Evolutionary conservation across 805 yeast species (phyloP).

Genomic region (Yarrowia phangngaensis): DNA sequence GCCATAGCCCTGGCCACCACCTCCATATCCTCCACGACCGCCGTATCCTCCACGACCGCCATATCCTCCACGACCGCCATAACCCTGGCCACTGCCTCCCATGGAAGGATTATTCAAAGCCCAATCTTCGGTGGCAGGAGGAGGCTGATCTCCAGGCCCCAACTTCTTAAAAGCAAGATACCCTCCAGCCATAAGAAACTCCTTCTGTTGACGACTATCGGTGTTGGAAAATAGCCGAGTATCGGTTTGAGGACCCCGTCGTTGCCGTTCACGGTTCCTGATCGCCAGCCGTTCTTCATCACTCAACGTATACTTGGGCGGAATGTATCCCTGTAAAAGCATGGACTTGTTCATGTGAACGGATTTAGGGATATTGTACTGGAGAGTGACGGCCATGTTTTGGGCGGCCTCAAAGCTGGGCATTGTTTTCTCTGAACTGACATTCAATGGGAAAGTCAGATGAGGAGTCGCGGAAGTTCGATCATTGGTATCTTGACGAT

Average conservation of each 20-base stretch:
- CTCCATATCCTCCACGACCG: conserved; percentile 20
- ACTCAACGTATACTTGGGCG: conserved; percentile 57
- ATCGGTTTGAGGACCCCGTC: conserved; percentile 37
- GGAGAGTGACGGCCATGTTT: conserved; percentile 42
- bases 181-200: conserved; percentile 28
- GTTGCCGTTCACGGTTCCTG: conserved; percentile 10
- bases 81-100: conserved; percentile 1
- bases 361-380: conserved; percentile 60
- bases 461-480: conserved; percentile 38
- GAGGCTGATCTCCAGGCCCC: conserved; percentile 14
- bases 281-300: conserved; percentile 66
- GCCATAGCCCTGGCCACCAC: too few species aligned
- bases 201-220: conserved; percentile 18
- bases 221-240: conserved; percentile 33
- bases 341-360: conserved; percentile 65
- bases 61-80: too few species aligned
- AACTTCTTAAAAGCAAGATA: conserved; percentile 27
- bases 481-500: not conserved
- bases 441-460: conserved; percentile 48
- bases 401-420: conserved; percentile 46
- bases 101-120: conserved; percentile 17
- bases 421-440: conserved; percentile 38
- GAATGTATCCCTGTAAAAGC: conserved; percentile 72
- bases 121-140: conserved; percentile 1
- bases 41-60: too few species aligned